Conservation (phyloP, 441 rosid species). For the Biscutella auriculata region DNA sequence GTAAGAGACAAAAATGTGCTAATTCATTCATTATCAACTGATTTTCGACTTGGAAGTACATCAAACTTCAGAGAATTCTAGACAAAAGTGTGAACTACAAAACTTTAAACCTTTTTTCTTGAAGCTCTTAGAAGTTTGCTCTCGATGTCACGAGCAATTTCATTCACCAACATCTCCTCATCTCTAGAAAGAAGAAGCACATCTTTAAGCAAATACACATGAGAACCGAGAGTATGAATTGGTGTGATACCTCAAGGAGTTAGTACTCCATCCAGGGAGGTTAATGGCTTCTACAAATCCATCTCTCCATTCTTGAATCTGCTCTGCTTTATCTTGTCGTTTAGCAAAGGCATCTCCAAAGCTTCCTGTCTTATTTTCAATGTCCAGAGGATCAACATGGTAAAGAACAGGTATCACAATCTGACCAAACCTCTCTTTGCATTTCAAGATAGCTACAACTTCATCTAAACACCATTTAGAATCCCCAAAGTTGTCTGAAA, state of each 20-base stretch:
- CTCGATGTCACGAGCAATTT: slow-evolving; percentile 13
- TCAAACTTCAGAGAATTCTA: no score
- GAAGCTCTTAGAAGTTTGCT: slow-evolving; percentile 13
- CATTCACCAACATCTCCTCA: slow-evolving; percentile 16
- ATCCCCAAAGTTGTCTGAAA: slow-evolving; percentile 17
- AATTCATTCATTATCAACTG: no score
- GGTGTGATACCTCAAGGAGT: neutral
- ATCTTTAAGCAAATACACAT: no score
- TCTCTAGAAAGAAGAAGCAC: neutral
- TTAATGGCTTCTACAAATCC: slow-evolving; percentile 10
- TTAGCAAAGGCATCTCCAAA: slow-evolving; percentile 16
- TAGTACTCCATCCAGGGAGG: slow-evolving; percentile 13
- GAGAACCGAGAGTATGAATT: neutral
- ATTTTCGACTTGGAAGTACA: no score
- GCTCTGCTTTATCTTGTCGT: neutral
- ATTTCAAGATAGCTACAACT: slow-evolving; percentile 19
- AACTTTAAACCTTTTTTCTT: slow-evolving; percentile 7
- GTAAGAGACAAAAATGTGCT: no score
- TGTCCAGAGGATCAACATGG: slow-evolving; percentile 21
- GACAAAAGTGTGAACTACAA: neutral
- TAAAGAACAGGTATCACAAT: slow-evolving; percentile 22
- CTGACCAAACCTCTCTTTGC: slow-evolving; percentile 16
- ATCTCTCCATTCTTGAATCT: slow-evolving; percentile 9
- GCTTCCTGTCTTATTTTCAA: slow-evolving; percentile 16
- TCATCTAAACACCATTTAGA: slow-evolving; percentile 23